phyloP scores from a whole-genome alignment of 805 yeast genomes.

The Metschnikowia lunata region DNA sequence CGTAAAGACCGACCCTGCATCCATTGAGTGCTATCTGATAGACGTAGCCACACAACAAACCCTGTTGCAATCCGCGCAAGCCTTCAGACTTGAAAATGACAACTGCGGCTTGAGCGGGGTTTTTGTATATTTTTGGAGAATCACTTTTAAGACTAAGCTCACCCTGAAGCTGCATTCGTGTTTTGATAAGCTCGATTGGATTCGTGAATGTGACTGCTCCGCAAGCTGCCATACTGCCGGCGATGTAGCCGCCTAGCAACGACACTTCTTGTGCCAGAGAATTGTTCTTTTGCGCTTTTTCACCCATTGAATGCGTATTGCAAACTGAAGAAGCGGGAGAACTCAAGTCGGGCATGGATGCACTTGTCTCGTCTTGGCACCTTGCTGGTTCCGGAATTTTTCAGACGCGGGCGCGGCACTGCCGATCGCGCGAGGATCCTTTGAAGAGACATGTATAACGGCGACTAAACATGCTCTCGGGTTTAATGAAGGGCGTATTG shows the following conservation, averaged over 20 bases:
- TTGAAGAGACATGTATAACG: too few relatives aligned
- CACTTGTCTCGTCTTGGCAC: too few relatives aligned
- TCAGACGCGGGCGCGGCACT: too few relatives aligned
- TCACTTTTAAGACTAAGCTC: conserved; percentile 60
- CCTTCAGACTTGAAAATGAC: conserved; percentile 81
- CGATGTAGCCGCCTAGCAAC: conserved; percentile 74
- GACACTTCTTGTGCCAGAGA: conserved; percentile 37
- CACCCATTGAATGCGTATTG: not conserved
- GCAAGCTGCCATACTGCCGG: conserved; percentile 90
- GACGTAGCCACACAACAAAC: conserved; percentile 80
- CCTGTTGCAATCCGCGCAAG: conserved; percentile 81
- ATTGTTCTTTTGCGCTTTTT: conserved; percentile 3
- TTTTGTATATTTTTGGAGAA: conserved; percentile 58
- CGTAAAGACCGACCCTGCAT: conserved; percentile 90
- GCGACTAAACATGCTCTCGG: too few relatives aligned
- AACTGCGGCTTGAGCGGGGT: conserved; percentile 78
- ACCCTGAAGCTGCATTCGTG: conserved; percentile 95
- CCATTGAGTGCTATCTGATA: conserved; percentile 93
- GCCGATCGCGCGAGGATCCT: too few relatives aligned
- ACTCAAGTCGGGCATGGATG: too few relatives aligned
- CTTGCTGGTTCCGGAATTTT: too few relatives aligned
- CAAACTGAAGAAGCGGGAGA: too few relatives aligned
- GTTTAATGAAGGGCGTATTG: too few relatives aligned
- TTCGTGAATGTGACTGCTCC: conserved; percentile 96
- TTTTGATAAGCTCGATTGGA: conserved; percentile 92